Evolutionary conservation across 2,329 filamentous ascomycete species (phyloP).

Genomic region (Drechslerella coelobrocha): DNA sequence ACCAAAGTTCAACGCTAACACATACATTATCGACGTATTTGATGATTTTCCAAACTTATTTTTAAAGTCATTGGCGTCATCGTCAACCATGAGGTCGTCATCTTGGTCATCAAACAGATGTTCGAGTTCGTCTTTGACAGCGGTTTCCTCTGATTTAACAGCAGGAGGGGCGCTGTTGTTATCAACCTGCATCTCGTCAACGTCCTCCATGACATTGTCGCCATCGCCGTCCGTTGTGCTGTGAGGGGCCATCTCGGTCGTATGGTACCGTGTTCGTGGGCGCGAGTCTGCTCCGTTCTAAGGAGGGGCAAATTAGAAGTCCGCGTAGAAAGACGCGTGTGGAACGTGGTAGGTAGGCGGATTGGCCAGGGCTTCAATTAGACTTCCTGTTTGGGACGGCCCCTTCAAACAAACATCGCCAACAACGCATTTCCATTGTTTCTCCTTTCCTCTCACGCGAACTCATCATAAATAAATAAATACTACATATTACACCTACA

Average conservation of each 20-base stretch:
- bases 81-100: conserved; percentile 28
- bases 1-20: not conserved
- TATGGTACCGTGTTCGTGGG: not conserved
- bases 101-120: conserved; percentile 37
- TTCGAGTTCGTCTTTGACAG: conserved; percentile 34
- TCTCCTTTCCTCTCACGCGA: not conserved
- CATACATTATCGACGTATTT: conserved; percentile 28
- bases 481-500: not conserved
- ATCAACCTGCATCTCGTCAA: conserved; percentile 33
- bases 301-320: conserved; percentile 1
- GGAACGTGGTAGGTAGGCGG: not conserved
- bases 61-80: conserved; percentile 16
- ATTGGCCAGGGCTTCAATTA: conserved; percentile 23
- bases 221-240: conserved; percentile 21
- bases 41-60: conserved; percentile 9
- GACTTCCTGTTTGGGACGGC: conserved; percentile 29
- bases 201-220: conserved; percentile 37
- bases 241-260: conserved; percentile 19
- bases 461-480: not conserved
- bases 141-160: conserved; percentile 6
- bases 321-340: conserved; percentile 9
- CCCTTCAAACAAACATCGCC: conserved; percentile 6
- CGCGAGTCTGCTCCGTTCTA: not conserved
- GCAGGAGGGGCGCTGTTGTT: not conserved
- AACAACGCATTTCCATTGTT: conserved; percentile 16